These are phyloP conservation scores for Ogataea methanolica DNA, from an alignment of 805 yeast species.

Conservation along the genomic window DNA sequence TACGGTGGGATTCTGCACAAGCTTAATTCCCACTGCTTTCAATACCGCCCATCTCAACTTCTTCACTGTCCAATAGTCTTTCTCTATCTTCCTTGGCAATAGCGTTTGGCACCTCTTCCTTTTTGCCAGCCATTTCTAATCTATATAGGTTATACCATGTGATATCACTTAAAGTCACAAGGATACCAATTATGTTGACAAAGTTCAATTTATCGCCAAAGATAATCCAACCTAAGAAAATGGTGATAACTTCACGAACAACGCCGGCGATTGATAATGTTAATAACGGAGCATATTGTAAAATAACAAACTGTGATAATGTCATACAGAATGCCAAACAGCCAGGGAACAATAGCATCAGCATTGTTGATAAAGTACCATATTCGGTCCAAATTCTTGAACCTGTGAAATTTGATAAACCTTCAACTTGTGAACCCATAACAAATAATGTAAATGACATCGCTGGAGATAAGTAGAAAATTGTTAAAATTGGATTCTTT, in stretches of 20 bases:
- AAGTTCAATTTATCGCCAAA: slow-evolving; percentile 67
- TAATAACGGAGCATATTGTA: slow-evolving; percentile 73
- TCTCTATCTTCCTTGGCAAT: slow-evolving; percentile 14
- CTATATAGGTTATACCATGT: slow-evolving; percentile 72
- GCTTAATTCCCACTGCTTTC: not conserved
- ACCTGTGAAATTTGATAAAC: slow-evolving; percentile 43
- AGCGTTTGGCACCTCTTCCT: slow-evolving; percentile 3
- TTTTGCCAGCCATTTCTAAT: slow-evolving; percentile 18
- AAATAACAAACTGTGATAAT: slow-evolving; percentile 71
- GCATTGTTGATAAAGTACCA: slow-evolving; percentile 49
- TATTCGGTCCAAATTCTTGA: slow-evolving; percentile 57
- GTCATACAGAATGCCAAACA: slow-evolving; percentile 82
- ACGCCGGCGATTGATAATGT: slow-evolving; percentile 86
- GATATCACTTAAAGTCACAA: slow-evolving; percentile 68
- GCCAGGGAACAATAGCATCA: slow-evolving; percentile 70
- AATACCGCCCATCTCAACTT: slow-evolving; percentile 12
- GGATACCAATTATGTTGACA: slow-evolving; percentile 64
- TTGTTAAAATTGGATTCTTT: slow-evolving; percentile 72
- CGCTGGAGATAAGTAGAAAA: slow-evolving; percentile 73
- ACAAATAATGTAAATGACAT: slow-evolving; percentile 60
- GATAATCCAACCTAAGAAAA: slow-evolving; percentile 55
- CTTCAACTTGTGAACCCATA: slow-evolving; percentile 68
- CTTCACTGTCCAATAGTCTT: slow-evolving; percentile 10
- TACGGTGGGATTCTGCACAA: too few species aligned
- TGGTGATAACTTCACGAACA: slow-evolving; percentile 84